phyloP scores from a whole-genome alignment of 345 rosid species.

The Citrus inodora region DNA sequence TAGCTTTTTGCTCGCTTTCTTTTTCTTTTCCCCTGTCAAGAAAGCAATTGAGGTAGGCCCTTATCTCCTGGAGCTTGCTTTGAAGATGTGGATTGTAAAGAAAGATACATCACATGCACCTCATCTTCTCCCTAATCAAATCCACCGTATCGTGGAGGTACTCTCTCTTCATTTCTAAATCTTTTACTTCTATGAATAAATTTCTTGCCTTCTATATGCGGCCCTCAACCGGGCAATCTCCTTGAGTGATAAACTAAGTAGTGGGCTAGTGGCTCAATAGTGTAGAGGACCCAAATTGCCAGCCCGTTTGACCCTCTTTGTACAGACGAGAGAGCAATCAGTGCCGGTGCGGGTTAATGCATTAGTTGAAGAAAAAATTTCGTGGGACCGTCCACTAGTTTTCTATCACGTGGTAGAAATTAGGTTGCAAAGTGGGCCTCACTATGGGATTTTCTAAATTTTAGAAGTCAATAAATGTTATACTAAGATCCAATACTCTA shows the following conservation, averaged over 20 bases:
- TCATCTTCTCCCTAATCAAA: slow-evolving; percentile 13
- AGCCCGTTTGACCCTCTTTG: not conserved
- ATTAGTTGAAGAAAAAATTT: not conserved
- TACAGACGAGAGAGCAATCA: too few relatives aligned
- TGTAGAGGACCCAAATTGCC: not conserved
- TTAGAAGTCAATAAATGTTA: too few relatives aligned
- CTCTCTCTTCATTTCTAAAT: slow-evolving; percentile 5
- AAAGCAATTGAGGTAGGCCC: slow-evolving; percentile 40
- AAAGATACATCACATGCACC: slow-evolving; percentile 46
- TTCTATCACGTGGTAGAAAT: too few relatives aligned
- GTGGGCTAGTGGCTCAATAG: not conserved
- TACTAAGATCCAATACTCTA: too few relatives aligned
- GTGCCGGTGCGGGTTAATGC: not conserved
- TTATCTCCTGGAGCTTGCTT: slow-evolving; percentile 27
- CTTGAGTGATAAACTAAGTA: not conserved
- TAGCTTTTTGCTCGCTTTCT: slow-evolving; percentile 8
- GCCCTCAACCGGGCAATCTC: not conserved
- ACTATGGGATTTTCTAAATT: too few relatives aligned
- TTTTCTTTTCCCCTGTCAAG: slow-evolving; percentile 28
- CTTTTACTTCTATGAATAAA: not conserved
- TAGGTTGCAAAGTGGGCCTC: too few relatives aligned
- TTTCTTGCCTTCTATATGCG: too few relatives aligned
- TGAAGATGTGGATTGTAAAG: slow-evolving; percentile 41
- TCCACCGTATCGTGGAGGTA: slow-evolving; percentile 7
- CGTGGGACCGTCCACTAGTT: too few relatives aligned